A percentile compares a stretch with the other conserved stretches of the same genome.
Evolutionary conservation across 306 rosid genomes (phyloP).

Genomic region (Cucurbita argyrosperma): DNA sequence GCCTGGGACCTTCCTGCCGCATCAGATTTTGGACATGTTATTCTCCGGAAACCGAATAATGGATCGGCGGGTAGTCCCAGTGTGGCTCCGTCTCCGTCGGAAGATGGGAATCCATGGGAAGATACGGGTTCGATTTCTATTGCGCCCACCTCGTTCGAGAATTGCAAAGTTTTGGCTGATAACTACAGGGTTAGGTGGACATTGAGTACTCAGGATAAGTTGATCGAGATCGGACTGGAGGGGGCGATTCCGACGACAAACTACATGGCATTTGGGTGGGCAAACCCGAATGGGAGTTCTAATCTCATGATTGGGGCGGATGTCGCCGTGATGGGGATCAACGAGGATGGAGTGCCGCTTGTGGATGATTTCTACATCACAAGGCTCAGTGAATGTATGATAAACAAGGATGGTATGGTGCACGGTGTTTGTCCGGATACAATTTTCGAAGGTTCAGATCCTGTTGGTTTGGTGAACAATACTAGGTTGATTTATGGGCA

Average conservation of each 20-base stretch:
- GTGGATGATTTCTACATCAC: slow-evolving; percentile 69
- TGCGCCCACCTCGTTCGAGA: slow-evolving; percentile 51
- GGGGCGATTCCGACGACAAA: slow-evolving; percentile 49
- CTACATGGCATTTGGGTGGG: slow-evolving; percentile 94
- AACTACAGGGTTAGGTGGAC: slow-evolving; percentile 65
- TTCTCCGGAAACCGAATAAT: slow-evolving; percentile 10
- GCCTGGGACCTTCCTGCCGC: slow-evolving; percentile 75
- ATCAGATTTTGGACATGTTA: slow-evolving; percentile 55
- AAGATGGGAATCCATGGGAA: neutral
- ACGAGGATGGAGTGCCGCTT: slow-evolving; percentile 56
- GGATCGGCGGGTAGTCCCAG: slow-evolving; percentile 7
- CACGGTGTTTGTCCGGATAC: slow-evolving; percentile 87
- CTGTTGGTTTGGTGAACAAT: slow-evolving; percentile 32
- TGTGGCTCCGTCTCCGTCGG: slow-evolving; percentile 27
- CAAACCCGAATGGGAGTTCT: slow-evolving; percentile 31
- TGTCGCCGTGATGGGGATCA: slow-evolving; percentile 60
- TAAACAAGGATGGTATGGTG: slow-evolving; percentile 25
- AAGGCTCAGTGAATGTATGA: slow-evolving; percentile 45
- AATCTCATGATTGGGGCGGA: slow-evolving; percentile 67
- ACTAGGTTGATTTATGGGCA: slow-evolving; percentile 57
- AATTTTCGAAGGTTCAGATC: slow-evolving; percentile 26
- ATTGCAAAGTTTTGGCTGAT: slow-evolving; percentile 48
- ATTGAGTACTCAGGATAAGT: slow-evolving; percentile 30
- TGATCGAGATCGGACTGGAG: slow-evolving; percentile 62
- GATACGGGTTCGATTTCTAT: slow-evolving; percentile 7